Evolutionary conservation across 495 filamentous ascomycete species (phyloP), one percentile per base, ranked within the genome.

Genomic region (Pseudevernia furfuracea): DNA sequence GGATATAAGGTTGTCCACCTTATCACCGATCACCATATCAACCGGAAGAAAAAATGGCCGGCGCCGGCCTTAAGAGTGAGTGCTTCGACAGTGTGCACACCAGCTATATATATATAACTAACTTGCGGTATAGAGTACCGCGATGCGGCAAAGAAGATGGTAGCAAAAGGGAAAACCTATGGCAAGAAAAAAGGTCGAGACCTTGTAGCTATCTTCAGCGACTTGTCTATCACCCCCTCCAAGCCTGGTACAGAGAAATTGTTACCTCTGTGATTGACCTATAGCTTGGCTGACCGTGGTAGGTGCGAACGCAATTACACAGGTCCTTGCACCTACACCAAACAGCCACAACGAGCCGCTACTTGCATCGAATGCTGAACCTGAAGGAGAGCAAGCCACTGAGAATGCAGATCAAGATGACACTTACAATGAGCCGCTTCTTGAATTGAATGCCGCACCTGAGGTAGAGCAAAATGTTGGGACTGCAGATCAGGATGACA

Each of bases 131-230:
- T 2, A 37, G 57, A 52, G 30, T 46, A n/a, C 30, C 52, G 30
- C 52, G 15, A 55, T 55, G 52, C 23, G 1, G 52, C 52, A 4
- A 34, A 34, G 52, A 43, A 34, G 23, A 59, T 53, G 63, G 44
- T 41, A 34, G 30, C 63, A 41, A 59, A 60, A 65, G 39, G 21
- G 7, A 44, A 61, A 28, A 52, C 43, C 19, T 56, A 59, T 19
- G 57, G 58, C 0, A 43, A 36, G 52, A 55, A 55, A 7, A 55
- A 55, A 6, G 52, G 43, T 15, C 46, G 44, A 3, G 44, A 56
- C 19, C 37, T 23, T 14, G 17, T 15, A 0, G 6, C 52, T 1
- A 8, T 55, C 28, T 55, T 55, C 52, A 0, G 1, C 17, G 52
- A 55, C 12, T 7, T 55, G 6, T 55, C 52, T 6, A 32, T 55